Conservation (phyloP, 164 flowering plant genomes). For the Vitis rupestris region DNA sequence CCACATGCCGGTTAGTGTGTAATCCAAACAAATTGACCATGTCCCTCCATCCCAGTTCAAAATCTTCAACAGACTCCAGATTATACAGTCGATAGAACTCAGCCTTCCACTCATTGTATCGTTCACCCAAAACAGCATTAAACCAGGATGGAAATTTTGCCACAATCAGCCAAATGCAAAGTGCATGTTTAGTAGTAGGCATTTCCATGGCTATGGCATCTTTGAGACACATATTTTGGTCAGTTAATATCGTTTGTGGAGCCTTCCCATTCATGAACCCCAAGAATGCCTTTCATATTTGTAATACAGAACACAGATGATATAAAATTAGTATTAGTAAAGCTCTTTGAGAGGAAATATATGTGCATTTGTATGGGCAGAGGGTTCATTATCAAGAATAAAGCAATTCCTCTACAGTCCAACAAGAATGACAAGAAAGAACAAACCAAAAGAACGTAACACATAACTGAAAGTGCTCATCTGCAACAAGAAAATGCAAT, state of each 20-base stretch:
- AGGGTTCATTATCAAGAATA: background rate
- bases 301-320: slow-evolving; percentile 10
- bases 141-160: slow-evolving; percentile 99
- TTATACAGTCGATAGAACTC: slow-evolving; percentile 83
- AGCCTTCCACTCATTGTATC: slow-evolving; percentile 90
- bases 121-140: slow-evolving; percentile 82
- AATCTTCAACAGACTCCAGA: slow-evolving; percentile 76
- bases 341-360: background rate
- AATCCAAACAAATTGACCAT: slow-evolving; percentile 77
- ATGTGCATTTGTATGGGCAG: background rate
- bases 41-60: slow-evolving; percentile 86
- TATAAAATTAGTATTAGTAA: background rate
- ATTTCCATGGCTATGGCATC: slow-evolving; percentile 81
- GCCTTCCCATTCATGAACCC: slow-evolving; percentile 91
- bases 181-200: slow-evolving; percentile 81
- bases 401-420: background rate
- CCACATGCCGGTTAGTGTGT: slow-evolving; percentile 75
- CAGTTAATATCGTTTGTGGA: slow-evolving; percentile 85
- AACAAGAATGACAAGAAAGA: background rate
- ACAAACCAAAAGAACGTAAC: background rate
- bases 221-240: slow-evolving; percentile 83
- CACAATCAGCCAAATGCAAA: slow-evolving; percentile 90
- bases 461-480: background rate
- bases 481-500: background rate
- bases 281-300: slow-evolving; percentile 55